Conservation (phyloP, 768 basidiomycete genomes). For the Lentinula raphanica region DNA sequence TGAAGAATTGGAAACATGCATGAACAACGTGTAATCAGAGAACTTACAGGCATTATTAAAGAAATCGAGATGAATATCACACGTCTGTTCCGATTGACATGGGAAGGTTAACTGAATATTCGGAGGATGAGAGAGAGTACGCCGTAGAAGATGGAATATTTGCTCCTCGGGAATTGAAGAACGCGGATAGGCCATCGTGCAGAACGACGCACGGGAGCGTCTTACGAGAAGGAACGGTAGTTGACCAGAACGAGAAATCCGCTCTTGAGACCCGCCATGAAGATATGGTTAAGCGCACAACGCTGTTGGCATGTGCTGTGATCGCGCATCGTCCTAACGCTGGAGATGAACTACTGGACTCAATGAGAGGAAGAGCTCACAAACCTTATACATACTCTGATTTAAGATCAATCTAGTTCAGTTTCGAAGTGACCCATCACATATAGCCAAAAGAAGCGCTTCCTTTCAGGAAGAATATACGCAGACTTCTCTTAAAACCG, state of each 20-base stretch:
- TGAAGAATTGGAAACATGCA: neutral
- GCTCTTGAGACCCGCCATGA: too few species aligned
- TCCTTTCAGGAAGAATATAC: neutral
- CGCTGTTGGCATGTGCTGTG: neutral
- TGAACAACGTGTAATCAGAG: neutral
- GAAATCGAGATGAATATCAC: neutral
- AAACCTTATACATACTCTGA: slow-evolving; percentile 1
- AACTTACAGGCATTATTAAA: neutral
- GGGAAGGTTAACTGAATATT: neutral
- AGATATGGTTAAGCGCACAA: neutral
- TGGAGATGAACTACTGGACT: neutral
- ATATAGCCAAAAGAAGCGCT: neutral
- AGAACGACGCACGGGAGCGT: too few species aligned
- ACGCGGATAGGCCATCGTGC: too few species aligned
- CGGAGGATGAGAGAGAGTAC: neutral
- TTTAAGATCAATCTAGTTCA: neutral
- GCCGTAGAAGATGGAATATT: neutral
- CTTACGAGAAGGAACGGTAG: too few species aligned
- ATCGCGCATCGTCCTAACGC: neutral
- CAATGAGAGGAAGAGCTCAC: neutral
- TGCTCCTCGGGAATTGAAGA: neutral
- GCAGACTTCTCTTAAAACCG: neutral
- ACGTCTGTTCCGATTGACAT: neutral
- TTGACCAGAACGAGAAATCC: too few species aligned
- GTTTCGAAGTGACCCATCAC: neutral